phyloP scores from a whole-genome alignment of 805 yeast species.

The Starmerella floricola region DNA sequence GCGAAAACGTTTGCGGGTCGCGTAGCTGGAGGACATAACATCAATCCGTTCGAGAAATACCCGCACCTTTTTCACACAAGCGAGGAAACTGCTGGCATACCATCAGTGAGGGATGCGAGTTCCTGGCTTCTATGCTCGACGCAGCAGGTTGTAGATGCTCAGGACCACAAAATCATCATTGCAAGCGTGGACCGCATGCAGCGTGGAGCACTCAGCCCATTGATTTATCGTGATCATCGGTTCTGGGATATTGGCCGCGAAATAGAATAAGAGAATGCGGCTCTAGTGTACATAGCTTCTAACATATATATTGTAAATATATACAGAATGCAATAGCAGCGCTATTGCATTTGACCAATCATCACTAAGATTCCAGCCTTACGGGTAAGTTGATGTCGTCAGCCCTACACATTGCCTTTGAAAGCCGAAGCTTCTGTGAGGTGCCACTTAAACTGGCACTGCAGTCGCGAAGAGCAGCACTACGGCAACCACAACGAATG shows the following conservation, averaged over 20 bases:
- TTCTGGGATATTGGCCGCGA: slow-evolving; percentile 14
- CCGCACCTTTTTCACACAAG: slow-evolving; percentile 17
- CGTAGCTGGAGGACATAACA: slow-evolving; percentile 31
- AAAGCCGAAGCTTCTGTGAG: too few species aligned
- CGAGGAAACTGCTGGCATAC: slow-evolving; percentile 19
- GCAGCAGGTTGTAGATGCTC: slow-evolving; percentile 34
- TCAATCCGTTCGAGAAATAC: slow-evolving; percentile 27
- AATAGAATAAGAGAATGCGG: background rate
- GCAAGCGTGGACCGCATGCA: slow-evolving; percentile 43
- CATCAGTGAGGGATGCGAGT: slow-evolving; percentile 22
- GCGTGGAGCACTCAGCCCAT: slow-evolving; percentile 5
- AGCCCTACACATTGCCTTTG: too few species aligned
- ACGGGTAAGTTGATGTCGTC: too few species aligned
- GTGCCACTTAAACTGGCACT: too few species aligned
- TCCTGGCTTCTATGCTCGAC: slow-evolving; percentile 26
- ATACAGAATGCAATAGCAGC: too few species aligned
- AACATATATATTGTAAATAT: too few species aligned
- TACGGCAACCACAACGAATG: too few species aligned
- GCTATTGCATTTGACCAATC: too few species aligned
- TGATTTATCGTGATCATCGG: slow-evolving; percentile 15
- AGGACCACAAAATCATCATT: slow-evolving; percentile 86
- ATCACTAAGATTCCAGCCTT: too few species aligned
- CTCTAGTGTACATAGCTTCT: too few species aligned
- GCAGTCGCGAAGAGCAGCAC: too few species aligned
- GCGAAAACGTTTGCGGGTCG: slow-evolving; percentile 54